Percentiles rank a stretch among this genome's conserved stretches.
Evolutionary conservation across 2,329 filamentous ascomycete genomes (phyloP).

Genomic region (Stachybotrys echinatus): DNA sequence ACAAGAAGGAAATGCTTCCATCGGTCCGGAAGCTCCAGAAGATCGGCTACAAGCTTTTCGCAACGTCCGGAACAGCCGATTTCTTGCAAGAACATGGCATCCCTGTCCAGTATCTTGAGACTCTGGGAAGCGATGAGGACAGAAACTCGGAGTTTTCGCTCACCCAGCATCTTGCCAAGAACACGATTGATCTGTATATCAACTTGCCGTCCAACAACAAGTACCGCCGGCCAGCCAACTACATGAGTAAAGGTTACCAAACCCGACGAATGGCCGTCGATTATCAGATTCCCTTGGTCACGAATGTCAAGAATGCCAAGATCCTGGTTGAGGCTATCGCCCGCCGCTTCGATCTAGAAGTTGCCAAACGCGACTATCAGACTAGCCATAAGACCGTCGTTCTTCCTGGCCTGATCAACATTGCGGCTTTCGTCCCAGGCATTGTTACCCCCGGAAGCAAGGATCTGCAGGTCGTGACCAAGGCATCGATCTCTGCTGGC

Average conservation of each 20-base stretch:
- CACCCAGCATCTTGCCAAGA: constrained; percentile 93
- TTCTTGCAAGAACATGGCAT: constrained; percentile 92
- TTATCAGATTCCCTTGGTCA: constrained; percentile 92
- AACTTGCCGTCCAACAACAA: constrained; percentile 98
- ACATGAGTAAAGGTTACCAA: constrained; percentile 96
- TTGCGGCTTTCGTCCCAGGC: constrained; percentile 75
- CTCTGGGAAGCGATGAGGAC: constrained; percentile 72
- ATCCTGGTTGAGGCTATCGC: constrained; percentile 92
- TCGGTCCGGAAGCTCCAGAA: constrained; percentile 85
- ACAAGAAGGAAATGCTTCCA: constrained; percentile 95
- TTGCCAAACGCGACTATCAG: constrained; percentile 83
- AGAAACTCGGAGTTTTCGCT: constrained; percentile 96
- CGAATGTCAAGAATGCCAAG: constrained; percentile 99
- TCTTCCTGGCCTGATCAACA: constrained; percentile 71
- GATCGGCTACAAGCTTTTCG: constrained; percentile 92
- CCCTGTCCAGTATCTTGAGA: constrained; percentile 88
- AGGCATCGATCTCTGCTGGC: constrained; percentile 67
- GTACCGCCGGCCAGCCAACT: constrained; percentile 93
- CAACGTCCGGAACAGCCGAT: constrained; percentile 92
- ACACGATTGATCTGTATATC: constrained; percentile 98
- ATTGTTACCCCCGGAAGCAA: constrained; percentile 58
- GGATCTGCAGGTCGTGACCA: constrained; percentile 66
- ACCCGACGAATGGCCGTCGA: constrained; percentile 97
- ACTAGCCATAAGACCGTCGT: constrained; percentile 76
- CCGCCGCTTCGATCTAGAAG: constrained; percentile 78